Base-by-base conservation (phyloP, 768 basidiomycete species). In the Holtermanniella nyarrowii region DNA sequence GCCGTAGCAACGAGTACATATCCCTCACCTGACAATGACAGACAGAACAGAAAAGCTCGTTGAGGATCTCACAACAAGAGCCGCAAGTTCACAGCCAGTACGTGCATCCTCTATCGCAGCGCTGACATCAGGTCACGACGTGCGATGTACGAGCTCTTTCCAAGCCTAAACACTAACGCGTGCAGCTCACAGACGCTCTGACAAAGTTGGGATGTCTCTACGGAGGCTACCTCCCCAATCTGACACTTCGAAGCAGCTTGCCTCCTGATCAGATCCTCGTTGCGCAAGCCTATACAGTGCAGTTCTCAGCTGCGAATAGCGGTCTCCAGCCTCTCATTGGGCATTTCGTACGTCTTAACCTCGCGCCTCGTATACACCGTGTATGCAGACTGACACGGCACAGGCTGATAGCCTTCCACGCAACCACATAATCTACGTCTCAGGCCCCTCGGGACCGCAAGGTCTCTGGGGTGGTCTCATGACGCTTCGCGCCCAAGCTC, bases 401-500 rank as follows among this genome's bases (percentile, higher is more conserved):
- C n/a, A n/a, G n/a, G n/a, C n/a, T n/a, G n/a, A n/a, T n/a, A n/a
- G n/a, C n/a, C n/a, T n/a, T 55, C 24, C 50, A 27, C 2, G 25
- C 42, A 10, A 43, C n/a, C n/a, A 18, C 3, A 39, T 55, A 4
- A 43, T 55, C 12, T 50, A 45, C 49, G n/a, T 55, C 22, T 55
- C 54, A n/a, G 13, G 48, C 49, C 3, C 54, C 54, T 3, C n/a
- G 41, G 7, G 27, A 40, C 20, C 42, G 16, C 49, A 55, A 26
- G 54, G 48, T 2, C 43, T 55, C 16, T 55, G 44, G 26, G 54
- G 48, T 4, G 54, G 54, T 1, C 42, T 55, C 5, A 55, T 55
- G 54, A 39, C 48, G 4, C 20, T 44, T 1, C 42, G 42, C 22
- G 53, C 42, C 11, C 16, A 18, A 41, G 40, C 20, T 11, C 40